These are phyloP conservation scores for Diplocarpon rosae DNA, from an alignment of 2,329 filamentous ascomycete species.

Conservation along the genomic window DNA sequence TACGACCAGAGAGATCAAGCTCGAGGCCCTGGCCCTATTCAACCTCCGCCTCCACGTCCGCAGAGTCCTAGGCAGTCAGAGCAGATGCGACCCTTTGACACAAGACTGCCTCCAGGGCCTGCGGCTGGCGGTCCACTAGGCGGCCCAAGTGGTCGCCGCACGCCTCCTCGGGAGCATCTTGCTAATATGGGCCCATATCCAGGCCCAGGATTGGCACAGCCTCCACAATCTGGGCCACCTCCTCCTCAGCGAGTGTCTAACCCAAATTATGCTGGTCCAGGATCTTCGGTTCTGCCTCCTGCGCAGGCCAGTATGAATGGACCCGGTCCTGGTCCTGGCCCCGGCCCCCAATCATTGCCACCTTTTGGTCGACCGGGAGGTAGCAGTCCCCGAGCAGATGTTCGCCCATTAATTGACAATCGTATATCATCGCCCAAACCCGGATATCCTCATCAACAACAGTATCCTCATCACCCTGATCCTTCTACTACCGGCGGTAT, in stretches of 20 bases:
- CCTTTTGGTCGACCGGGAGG: constrained; percentile 53
- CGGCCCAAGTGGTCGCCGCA: constrained; percentile 44
- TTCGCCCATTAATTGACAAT: constrained; percentile 71
- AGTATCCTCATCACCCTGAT: constrained; percentile 66
- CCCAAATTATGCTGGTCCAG: constrained; percentile 44
- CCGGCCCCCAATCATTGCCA: constrained; percentile 37
- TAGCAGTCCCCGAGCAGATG: constrained; percentile 73
- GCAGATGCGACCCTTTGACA: constrained; percentile 49
- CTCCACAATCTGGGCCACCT: constrained; percentile 36
- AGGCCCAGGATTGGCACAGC: constrained; percentile 31
- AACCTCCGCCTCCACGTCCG: constrained; percentile 45
- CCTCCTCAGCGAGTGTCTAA: constrained; percentile 46
- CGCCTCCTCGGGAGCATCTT: constrained; percentile 36
- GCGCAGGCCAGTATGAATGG: constrained; percentile 31
- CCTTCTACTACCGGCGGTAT: constrained; percentile 24
- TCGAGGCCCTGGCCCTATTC: constrained; percentile 50
- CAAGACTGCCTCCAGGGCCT: constrained; percentile 39
- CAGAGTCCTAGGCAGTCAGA: constrained; percentile 67
- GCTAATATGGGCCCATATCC: constrained; percentile 24
- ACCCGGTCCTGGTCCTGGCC: constrained; percentile 5
- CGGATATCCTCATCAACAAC: constrained; percentile 70
- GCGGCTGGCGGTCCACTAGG: constrained; percentile 45
- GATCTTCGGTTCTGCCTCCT: constrained; percentile 31
- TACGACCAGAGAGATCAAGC: constrained; percentile 70
- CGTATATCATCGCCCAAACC: constrained; percentile 87